A percentile compares a stretch with the other conserved stretches of the same genome.
Conservation (phyloP, 2,329 filamentous ascomycete species). For the Alternaria brassicae region DNA sequence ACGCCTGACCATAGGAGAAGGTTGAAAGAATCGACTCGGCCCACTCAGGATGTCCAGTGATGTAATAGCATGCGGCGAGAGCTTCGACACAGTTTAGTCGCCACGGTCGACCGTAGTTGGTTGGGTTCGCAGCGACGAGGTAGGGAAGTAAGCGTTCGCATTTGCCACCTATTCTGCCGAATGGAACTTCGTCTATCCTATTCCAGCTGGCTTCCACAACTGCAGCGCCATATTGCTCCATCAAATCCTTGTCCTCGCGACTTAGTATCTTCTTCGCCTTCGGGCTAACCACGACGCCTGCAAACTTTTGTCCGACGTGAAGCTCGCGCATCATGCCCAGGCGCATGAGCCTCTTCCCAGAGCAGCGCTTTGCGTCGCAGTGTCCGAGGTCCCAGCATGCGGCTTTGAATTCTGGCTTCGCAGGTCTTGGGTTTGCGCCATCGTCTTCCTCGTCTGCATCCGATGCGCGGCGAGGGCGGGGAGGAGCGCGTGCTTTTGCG, state of each 20-base stretch:
- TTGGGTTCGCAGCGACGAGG: conserved; percentile 92
- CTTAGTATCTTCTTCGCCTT: conserved; percentile 89
- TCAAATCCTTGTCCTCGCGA: conserved; percentile 78
- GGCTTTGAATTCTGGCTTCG: conserved; percentile 76
- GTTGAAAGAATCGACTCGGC: conserved; percentile 80
- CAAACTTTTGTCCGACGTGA: conserved; percentile 87
- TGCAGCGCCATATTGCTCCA: conserved; percentile 89
- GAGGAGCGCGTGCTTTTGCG: conserved; percentile 63
- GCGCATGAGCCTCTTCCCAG: conserved; percentile 91
- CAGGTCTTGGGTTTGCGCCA: conserved; percentile 39
- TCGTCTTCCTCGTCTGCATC: conserved; percentile 33
- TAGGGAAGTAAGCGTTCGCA: conserved; percentile 87
- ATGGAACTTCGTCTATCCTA: conserved; percentile 87
- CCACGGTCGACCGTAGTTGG: conserved; percentile 98
- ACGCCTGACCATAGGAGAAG: conserved; percentile 87
- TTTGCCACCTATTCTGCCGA: conserved; percentile 88
- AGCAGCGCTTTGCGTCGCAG: conserved; percentile 96
- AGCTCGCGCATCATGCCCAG: conserved; percentile 93
- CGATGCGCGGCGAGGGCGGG: conserved; percentile 47
- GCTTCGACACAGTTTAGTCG: conserved; percentile 95
- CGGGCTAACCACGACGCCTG: conserved; percentile 91
- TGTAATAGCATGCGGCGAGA: conserved; percentile 88
- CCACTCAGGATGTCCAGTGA: conserved; percentile 92
- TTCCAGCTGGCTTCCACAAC: conserved; percentile 99
- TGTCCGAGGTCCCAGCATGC: conserved; percentile 98